A percentile compares a stretch with the other conserved stretches of the same genome.
These are phyloP conservation scores for Populus euphratica DNA, from an alignment of 345 rosid genomes.

Conservation along the genomic window DNA sequence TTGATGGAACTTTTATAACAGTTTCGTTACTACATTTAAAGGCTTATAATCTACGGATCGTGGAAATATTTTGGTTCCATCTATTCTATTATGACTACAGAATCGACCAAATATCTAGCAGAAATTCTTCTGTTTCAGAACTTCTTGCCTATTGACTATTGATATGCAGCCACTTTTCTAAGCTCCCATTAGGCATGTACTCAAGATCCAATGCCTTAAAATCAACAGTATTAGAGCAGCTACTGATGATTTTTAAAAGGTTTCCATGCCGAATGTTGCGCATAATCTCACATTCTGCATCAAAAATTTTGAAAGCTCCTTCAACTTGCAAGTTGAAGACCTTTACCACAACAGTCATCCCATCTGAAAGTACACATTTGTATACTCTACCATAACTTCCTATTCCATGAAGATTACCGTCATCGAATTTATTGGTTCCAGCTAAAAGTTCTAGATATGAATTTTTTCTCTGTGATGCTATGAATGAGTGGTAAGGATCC, in stretches of 20 bases:
- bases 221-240: neutral
- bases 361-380: neutral
- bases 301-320: conserved; percentile 5
- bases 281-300: conserved; percentile 1
- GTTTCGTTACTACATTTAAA: too few species aligned
- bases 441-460: conserved; percentile 5
- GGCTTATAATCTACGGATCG: too few species aligned
- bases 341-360: conserved; percentile 8
- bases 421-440: conserved; percentile 10
- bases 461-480: conserved; percentile 9
- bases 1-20: too few species aligned
- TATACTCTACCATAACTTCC: conserved; percentile 1
- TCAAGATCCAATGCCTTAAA: conserved; percentile 8
- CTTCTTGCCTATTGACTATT: too few species aligned
- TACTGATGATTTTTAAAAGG: conserved; percentile 3
- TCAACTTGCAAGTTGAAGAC: neutral
- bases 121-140: too few species aligned
- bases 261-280: neutral
- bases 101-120: neutral
- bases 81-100: conserved; percentile 7
- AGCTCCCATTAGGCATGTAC: conserved; percentile 15
- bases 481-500: neutral
- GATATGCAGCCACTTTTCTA: conserved; percentile 3
- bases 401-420: conserved; percentile 5
- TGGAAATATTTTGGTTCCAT: too few species aligned